These are phyloP conservation scores for Pseudopithomyces maydicus DNA, from an alignment of 2,329 filamentous ascomycete species.

Conservation along the genomic window DNA sequence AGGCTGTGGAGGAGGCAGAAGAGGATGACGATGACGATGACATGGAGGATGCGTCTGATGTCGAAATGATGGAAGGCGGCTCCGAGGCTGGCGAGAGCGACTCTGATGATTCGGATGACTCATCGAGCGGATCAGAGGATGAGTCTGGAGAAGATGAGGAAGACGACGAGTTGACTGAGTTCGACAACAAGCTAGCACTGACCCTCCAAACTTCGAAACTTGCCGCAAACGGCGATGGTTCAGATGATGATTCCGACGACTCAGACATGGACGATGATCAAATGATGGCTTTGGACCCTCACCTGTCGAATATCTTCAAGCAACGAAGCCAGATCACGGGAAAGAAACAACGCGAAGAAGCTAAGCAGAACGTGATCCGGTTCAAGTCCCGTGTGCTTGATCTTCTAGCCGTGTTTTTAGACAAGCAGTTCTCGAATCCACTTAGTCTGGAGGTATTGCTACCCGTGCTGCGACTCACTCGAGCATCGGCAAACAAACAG, in stretches of 20 bases:
- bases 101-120: conserved; percentile 22
- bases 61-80: conserved; percentile 51
- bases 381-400: conserved; percentile 96
- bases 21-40: conserved; percentile 55
- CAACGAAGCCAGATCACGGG: conserved; percentile 68
- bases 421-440: conserved; percentile 72
- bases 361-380: conserved; percentile 85
- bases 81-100: conserved; percentile 30
- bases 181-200: conserved; percentile 77
- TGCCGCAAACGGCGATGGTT: conserved; percentile 62
- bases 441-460: conserved; percentile 73
- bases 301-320: conserved; percentile 84
- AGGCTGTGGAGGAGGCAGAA: conserved; percentile 44
- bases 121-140: conserved; percentile 17
- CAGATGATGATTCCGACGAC: conserved; percentile 64
- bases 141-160: conserved; percentile 29
- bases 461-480: conserved; percentile 76
- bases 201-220: conserved; percentile 72
- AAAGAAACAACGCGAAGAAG: conserved; percentile 83
- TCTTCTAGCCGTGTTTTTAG: conserved; percentile 82
- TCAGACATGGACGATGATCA: conserved; percentile 93
- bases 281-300: conserved; percentile 86
- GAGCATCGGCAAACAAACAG: conserved; percentile 76
- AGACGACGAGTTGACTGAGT: conserved; percentile 61
- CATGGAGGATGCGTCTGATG: conserved; percentile 50